These are phyloP conservation scores for Aspergillus sp. DNA, from an alignment of 2,329 filamentous ascomycete genomes.

Conservation along the genomic window DNA sequence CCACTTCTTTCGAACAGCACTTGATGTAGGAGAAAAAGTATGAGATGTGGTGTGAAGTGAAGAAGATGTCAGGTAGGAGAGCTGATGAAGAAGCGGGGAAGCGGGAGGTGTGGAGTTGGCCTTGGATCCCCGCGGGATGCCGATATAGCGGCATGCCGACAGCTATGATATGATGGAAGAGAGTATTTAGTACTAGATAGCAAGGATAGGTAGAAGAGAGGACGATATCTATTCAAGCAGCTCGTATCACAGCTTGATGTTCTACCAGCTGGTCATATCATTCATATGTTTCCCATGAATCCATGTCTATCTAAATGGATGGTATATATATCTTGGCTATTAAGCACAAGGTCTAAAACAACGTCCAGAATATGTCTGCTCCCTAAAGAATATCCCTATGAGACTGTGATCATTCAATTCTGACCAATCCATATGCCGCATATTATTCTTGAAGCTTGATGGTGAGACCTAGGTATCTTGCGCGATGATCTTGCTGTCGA, in stretches of 20 bases:
- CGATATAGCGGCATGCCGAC: slow-evolving; percentile 17
- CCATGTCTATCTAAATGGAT: too few species aligned
- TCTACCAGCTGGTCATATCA: too few species aligned
- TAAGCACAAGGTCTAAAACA: too few species aligned
- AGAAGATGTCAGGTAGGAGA: slow-evolving; percentile 1
- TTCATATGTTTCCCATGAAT: too few species aligned
- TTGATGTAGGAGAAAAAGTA: not conserved
- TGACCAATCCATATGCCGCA: too few species aligned
- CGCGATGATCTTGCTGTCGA: too few species aligned
- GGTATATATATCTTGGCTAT: too few species aligned
- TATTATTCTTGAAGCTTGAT: too few species aligned
- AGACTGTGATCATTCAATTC: too few species aligned
- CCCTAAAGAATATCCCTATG: too few species aligned
- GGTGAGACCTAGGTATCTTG: too few species aligned
- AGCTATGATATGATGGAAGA: not conserved
- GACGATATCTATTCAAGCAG: not conserved
- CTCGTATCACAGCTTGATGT: not conserved
- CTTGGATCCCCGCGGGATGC: slow-evolving; percentile 8
- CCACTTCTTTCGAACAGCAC: not conserved
- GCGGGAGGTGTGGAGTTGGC: slow-evolving; percentile 7
- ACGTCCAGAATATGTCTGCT: too few species aligned
- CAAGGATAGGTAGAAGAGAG: not conserved
- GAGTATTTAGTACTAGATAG: not conserved
- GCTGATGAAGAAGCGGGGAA: slow-evolving; percentile 26
- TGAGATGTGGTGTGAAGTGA: not conserved